A percentile compares a stretch with the other conserved stretches of the same genome.
Evolutionary conservation across 1,284 basidiomycete genomes (phyloP).

Genomic region (Moesziomyces parantarcticus): DNA sequence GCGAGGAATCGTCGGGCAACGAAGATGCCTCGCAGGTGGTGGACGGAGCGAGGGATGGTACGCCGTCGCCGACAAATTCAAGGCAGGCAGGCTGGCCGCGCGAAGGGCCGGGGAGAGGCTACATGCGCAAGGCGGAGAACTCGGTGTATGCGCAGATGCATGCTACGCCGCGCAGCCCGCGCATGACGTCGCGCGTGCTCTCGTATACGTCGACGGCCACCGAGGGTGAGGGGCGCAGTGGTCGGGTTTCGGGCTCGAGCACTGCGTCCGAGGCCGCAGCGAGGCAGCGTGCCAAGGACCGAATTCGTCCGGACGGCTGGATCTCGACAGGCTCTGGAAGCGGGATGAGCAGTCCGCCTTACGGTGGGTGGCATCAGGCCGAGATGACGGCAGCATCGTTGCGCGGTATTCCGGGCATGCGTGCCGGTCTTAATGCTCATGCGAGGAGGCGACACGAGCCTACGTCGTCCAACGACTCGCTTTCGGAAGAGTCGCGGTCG

Average conservation of each 20-base stretch:
- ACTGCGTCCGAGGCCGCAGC: constrained; percentile 17
- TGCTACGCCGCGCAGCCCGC: constrained; percentile 42
- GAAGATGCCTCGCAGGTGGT: constrained; percentile 11
- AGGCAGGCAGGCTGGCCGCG: constrained; percentile 15
- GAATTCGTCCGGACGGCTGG: constrained; percentile 41
- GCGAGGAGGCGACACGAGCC: constrained; percentile 9
- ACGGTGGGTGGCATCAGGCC: background rate
- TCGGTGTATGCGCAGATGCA: constrained; percentile 31
- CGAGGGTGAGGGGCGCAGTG: constrained; percentile 29
- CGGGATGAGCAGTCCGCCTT: constrained; percentile 22
- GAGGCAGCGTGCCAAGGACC: constrained; percentile 27
- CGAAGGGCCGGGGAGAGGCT: constrained; percentile 31
- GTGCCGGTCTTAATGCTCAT: background rate
- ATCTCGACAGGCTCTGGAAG: constrained; percentile 21
- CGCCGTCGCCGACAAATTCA: constrained; percentile 19
- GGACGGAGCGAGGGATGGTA: constrained; percentile 2
- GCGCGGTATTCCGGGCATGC: constrained; percentile 18
- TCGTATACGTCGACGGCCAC: constrained; percentile 32
- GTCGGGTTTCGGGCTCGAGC: constrained; percentile 18
- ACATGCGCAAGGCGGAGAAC: constrained; percentile 46
- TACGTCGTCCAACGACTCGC: constrained; percentile 33
- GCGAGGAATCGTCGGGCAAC: constrained; percentile 33
- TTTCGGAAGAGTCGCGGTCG: constrained; percentile 25
- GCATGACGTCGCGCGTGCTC: constrained; percentile 28
- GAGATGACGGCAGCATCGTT: constrained; percentile 15